Evolutionary conservation across 2,329 filamentous ascomycete species (phyloP), one percentile per base, ranked within the genome.

Genomic region (Ophiosphaerella korrae): DNA sequence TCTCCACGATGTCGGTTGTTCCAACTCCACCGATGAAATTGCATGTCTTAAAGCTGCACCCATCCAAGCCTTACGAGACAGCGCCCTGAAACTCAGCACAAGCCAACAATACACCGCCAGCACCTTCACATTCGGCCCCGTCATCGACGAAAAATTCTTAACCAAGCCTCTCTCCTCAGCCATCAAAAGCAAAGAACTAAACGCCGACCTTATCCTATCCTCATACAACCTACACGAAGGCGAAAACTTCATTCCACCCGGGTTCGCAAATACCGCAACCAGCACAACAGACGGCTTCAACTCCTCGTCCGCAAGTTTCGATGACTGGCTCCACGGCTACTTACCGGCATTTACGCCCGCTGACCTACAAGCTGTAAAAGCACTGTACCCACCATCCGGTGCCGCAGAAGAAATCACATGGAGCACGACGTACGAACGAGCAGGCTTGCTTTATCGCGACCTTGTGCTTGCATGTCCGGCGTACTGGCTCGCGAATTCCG

Each of bases 211-310:
- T 7, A 76, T 78, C 0, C 81, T 80, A 55, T 76, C 77, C n/a
- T 82, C 80, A 75, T 86, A 86, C 66, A 87, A 87, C 63, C 77
- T 80, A 0, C 81, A 85, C 61, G 84, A 87, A 67, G 84, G 85
- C 18, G 80, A 86, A 64, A 84, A 83, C 55, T 87, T 88, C 58
- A 73, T 85, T 18, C 82, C 83, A 0, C 64, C 78, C 0, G 80
- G 78, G 0, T 71, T 86, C 1, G 63, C 72, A 14, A 72, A 69
- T 41, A 52, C 55, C 0, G 46, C 12, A 56, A 61, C 61, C 0
- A 66, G 70, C 29, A 5, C 36, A 2, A 67, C 66, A 3, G 70
- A 69, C 13, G 74, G 76, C 0, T 85, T 81, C 63, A 84, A 84
- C 55, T 76, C 76, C 1, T 82, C 78, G 1, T 44, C 48, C 1